A percentile compares a stretch with the other conserved stretches of the same genome.
phyloP scores from a whole-genome alignment of 257 asterid genomes.

The Gentiana macrophylla region DNA sequence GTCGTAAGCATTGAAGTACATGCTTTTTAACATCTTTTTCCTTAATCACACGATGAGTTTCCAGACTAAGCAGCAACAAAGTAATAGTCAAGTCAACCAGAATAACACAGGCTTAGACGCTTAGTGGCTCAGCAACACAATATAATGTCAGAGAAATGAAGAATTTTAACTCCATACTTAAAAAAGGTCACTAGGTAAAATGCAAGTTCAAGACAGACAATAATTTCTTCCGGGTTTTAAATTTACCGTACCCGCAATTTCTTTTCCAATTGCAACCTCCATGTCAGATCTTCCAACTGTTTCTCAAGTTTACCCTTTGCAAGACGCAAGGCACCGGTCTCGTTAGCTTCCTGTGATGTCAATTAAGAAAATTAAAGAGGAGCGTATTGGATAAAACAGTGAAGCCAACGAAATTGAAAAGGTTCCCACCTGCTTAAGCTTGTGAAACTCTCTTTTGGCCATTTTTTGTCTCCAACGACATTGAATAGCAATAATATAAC shows the following conservation, averaged over 20 bases:
- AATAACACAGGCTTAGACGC: too few species aligned
- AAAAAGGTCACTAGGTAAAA: too few species aligned
- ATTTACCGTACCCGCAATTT: slow-evolving; percentile 56
- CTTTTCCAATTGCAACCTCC: slow-evolving; percentile 94
- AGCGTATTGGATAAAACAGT: not conserved
- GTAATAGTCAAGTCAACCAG: too few species aligned
- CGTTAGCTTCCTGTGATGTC: slow-evolving; percentile 80
- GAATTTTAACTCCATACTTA: too few species aligned
- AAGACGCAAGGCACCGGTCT: slow-evolving; percentile 90
- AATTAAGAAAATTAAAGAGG: not conserved
- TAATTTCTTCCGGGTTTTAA: too few species aligned
- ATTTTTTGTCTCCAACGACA: slow-evolving; percentile 90
- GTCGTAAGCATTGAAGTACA: too few species aligned
- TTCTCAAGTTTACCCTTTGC: slow-evolving; percentile 93
- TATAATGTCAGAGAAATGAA: too few species aligned
- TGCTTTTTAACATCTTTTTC: too few species aligned
- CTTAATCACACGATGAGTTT: too few species aligned
- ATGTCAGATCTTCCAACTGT: slow-evolving; percentile 95
- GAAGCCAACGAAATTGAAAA: not conserved
- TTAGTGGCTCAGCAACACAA: too few species aligned
- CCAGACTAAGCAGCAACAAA: too few species aligned
- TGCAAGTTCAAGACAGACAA: too few species aligned
- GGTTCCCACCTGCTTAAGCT: slow-evolving; percentile 71
- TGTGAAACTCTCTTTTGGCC: slow-evolving; percentile 79
- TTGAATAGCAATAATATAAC: slow-evolving; percentile 73